Evolutionary conservation across 495 filamentous ascomycete species (phyloP).

Genomic region (Annulohypoxylon nitens): DNA sequence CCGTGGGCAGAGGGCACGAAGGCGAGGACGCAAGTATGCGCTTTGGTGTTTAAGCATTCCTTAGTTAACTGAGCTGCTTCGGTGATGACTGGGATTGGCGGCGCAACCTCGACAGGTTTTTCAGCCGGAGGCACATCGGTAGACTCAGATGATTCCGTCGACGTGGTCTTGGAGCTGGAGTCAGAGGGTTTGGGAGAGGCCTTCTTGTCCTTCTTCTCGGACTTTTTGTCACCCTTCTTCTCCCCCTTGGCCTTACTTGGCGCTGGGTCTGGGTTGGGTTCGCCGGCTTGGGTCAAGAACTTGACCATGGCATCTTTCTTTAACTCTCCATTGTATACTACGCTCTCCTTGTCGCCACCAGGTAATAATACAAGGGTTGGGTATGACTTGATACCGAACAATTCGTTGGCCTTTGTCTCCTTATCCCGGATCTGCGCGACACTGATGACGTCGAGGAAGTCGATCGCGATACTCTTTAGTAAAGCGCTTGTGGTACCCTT

Average conservation of each 20-base stretch:
- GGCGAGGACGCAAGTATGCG: conserved; percentile 87
- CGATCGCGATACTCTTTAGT: conserved; percentile 86
- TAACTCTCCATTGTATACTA: conserved; percentile 85
- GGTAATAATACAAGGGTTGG: conserved; percentile 87
- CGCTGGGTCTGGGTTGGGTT: conserved; percentile 79
- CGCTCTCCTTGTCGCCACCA: conserved; percentile 73
- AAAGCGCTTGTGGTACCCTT: conserved; percentile 89
- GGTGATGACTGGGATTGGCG: conserved; percentile 65
- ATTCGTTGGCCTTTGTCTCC: conserved; percentile 76
- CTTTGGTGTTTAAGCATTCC: conserved; percentile 80
- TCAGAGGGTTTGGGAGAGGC: conserved; percentile 61
- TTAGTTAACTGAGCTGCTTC: conserved; percentile 71
- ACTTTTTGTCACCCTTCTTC: conserved; percentile 64
- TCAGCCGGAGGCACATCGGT: conserved; percentile 59
- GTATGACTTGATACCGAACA: conserved; percentile 81
- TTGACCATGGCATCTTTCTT: conserved; percentile 85
- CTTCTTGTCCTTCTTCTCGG: conserved; percentile 65
- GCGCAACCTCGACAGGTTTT: conserved; percentile 62
- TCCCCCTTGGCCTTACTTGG: conserved; percentile 65
- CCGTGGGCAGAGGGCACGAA: conserved; percentile 71
- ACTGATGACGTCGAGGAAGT: conserved; percentile 85
- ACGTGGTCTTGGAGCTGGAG: conserved; percentile 54
- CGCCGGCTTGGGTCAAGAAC: conserved; percentile 83
- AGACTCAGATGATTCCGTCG: conserved; percentile 56
- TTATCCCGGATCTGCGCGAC: conserved; percentile 90